Evolutionary conservation across 176 grass and related monocot species (phyloP), one percentile per base, ranked within the genome.

Genomic region (Olyra latifolia): DNA sequence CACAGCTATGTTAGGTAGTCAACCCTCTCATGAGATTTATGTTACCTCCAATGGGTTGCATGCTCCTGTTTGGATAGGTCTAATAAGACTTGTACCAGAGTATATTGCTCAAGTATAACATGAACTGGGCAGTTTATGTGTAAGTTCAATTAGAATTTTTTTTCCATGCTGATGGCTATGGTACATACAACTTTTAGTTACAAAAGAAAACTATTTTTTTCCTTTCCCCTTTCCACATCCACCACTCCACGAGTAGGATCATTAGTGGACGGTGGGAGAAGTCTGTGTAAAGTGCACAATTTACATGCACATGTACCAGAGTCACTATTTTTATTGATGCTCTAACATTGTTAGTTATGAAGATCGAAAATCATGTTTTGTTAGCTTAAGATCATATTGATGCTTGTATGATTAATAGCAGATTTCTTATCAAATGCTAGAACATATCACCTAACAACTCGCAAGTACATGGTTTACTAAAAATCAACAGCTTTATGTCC

Each of bases 111-210:
- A 14, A 15, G 30, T 66, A 15, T 30, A 64, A 42, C 53, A 44
- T 82, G 57, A 74, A 83, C 23, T 40, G 43, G n/a, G 16, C 8
- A 73, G n/a, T 68, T 69, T 66, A 41, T 69, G 17, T 69, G 32
- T 43, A 56, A 40, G 29, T 23, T 56, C 32, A 46, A 9, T 55
- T 32, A 6, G 7, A 19, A 24, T 25, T 54, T 42, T 14, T 63
- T 73, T 77, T 19, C n/a, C 13, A 39, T 55, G 57, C 11, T 23
- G 4, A 14, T 14, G 11, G 24, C 24, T 60, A 15, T 60, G 57
- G 11, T 14, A 28, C 57, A 24, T 57, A 23, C 20, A 57, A 56
- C n/a, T 24, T 23, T 11, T 10, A 22, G n/a, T 10, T 23, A 56
- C 20, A n/a, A 22, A 52, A 8, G 7, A 12, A 11, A 44, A 44